Evolutionary conservation across 139 green algal species (phyloP).

Genomic region (Auxenochlorella pyrenoidosa): DNA sequence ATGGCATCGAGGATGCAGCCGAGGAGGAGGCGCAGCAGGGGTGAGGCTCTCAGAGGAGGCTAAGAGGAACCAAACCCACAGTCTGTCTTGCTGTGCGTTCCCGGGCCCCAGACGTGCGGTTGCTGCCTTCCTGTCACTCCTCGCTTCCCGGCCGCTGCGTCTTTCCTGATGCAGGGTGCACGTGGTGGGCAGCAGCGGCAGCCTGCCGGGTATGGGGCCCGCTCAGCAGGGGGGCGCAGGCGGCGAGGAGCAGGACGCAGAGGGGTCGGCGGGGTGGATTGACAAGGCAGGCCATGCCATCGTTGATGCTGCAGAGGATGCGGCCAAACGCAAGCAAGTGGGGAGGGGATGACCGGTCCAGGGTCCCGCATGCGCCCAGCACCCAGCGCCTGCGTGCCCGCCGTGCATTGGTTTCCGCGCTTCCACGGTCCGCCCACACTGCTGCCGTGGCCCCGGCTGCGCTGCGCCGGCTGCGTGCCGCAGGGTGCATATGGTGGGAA

Average conservation of each 20-base stretch:
- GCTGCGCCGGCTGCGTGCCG: neutral
- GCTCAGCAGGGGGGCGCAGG: neutral
- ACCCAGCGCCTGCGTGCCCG: too few relatives aligned
- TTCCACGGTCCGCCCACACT: too few relatives aligned
- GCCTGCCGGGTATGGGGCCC: too few relatives aligned
- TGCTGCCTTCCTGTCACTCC: too few relatives aligned
- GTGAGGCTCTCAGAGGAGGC: neutral
- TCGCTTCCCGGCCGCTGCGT: too few relatives aligned
- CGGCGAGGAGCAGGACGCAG: too few relatives aligned
- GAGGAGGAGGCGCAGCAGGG: slow-evolving; percentile 7
- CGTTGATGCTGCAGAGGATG: neutral
- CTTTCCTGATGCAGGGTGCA: too few relatives aligned
- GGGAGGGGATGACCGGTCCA: neutral
- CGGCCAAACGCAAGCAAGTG: neutral
- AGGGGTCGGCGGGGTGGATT: neutral
- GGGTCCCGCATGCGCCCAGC: too few relatives aligned
- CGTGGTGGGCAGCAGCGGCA: too few relatives aligned
- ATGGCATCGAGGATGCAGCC: slow-evolving; percentile 17
- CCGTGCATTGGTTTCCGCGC: too few relatives aligned
- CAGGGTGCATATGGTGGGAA: slow-evolving; percentile 33
- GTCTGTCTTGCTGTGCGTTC: too few relatives aligned
- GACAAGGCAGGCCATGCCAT: neutral
- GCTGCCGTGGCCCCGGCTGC: neutral
- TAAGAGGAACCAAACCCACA: neutral
- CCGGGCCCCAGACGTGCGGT: too few relatives aligned